Evolutionary conservation across 371 early-diverging fungal genomes (phyloP).

Genomic region (Syncephalastrum sp.): DNA sequence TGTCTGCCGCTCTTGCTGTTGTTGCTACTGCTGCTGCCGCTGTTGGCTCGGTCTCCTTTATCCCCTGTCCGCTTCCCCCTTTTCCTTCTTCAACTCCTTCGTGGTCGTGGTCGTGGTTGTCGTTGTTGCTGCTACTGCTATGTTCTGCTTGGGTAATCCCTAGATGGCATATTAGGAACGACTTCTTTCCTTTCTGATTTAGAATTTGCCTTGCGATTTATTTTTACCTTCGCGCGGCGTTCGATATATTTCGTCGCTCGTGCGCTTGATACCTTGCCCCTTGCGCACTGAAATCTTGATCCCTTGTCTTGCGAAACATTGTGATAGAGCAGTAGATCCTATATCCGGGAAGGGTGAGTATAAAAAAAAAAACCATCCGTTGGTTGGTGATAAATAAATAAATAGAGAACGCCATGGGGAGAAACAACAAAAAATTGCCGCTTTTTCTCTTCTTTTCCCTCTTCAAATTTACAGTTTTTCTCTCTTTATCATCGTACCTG

Average conservation of each 20-base stretch:
- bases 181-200: background rate
- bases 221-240: constrained; percentile 1
- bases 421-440: constrained; percentile 3
- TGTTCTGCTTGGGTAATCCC: background rate
- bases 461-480: background rate
- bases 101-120: constrained; percentile 1
- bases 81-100: background rate
- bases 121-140: background rate
- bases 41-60: background rate
- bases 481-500: constrained; percentile 35
- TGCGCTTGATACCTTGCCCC: constrained; percentile 11
- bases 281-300: constrained; percentile 68
- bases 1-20: background rate
- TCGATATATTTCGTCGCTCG: constrained; percentile 7
- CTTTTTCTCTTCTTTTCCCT: constrained; percentile 6
- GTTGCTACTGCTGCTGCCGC: constrained; percentile 4
- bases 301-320: constrained; percentile 71
- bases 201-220: too few species aligned
- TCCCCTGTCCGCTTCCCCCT: too few species aligned
- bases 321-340: constrained; percentile 68
- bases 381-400: too few species aligned
- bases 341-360: constrained; percentile 1
- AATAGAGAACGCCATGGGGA: too few species aligned
- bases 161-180: background rate
- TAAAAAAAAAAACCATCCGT: too few species aligned